Evolutionary conservation across 345 rosid genomes (phyloP).

Genomic region (Psidium guajava): DNA sequence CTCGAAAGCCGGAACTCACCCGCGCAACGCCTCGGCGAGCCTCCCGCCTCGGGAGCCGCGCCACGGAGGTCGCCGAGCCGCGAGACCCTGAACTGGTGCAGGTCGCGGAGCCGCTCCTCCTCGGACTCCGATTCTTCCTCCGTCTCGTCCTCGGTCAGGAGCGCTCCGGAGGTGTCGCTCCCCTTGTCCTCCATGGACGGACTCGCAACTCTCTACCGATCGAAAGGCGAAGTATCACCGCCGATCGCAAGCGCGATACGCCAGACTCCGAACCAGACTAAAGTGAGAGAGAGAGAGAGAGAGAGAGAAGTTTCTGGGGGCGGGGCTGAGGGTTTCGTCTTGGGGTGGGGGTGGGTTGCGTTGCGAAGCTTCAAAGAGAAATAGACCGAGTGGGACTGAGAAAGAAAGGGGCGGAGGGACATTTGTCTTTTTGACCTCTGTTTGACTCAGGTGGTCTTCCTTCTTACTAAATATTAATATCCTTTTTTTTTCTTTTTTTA

Average conservation of each 20-base stretch:
- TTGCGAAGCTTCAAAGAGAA: background rate
- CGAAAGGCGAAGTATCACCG: no score
- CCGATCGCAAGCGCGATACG: background rate
- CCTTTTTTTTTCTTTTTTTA: background rate
- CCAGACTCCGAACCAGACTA: background rate
- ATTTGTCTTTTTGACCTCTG: background rate
- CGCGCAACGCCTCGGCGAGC: background rate
- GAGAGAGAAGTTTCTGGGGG: background rate
- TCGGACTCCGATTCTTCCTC: background rate
- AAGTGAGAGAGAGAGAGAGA: background rate
- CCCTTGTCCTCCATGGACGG: background rate
- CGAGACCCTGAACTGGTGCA: background rate
- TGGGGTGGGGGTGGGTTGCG: background rate
- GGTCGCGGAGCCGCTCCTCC: background rate
- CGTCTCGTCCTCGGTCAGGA: background rate
- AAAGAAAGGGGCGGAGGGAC: background rate
- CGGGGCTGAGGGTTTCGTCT: background rate
- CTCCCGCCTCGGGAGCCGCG: no score
- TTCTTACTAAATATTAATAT: background rate
- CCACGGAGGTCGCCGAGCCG: background rate
- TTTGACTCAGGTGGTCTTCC: background rate
- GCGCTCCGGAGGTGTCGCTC: background rate
- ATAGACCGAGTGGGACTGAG: background rate
- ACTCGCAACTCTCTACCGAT: background rate
- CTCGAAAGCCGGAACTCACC: background rate